Evolutionary conservation across 2,329 filamentous ascomycete species (phyloP).

Genomic region (Sphaerulina vaccinii): DNA sequence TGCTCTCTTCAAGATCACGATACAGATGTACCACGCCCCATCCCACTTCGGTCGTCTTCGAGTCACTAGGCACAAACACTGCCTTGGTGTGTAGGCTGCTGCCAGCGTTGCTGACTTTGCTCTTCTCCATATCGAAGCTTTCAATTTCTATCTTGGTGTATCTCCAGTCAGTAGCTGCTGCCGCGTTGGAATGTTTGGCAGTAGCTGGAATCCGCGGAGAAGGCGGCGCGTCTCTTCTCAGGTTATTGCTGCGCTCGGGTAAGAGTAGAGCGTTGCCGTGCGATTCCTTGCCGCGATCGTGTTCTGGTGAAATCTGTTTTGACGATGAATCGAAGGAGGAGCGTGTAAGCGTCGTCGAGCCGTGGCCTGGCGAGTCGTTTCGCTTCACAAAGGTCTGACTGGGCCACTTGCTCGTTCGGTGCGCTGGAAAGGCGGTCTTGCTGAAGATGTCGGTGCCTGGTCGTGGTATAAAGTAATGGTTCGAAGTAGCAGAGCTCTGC

Average conservation of each 20-base stretch:
- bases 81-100: conserved; percentile 74
- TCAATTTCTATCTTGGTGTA: conserved; percentile 77
- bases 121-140: conserved; percentile 69
- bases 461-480: conserved; percentile 39
- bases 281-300: conserved; percentile 25
- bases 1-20: conserved; percentile 74
- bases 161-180: conserved; percentile 69
- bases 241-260: conserved; percentile 37
- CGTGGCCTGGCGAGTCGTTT: conserved; percentile 12
- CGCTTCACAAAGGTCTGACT: conserved; percentile 21
- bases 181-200: conserved; percentile 45
- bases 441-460: conserved; percentile 47
- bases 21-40: conserved; percentile 96
- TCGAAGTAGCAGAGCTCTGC: neutral
- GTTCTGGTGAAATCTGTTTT: conserved; percentile 20
- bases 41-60: conserved; percentile 71
- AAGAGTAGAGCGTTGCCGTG: conserved; percentile 39
- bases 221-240: conserved; percentile 38
- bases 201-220: conserved; percentile 35
- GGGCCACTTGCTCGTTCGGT: conserved; percentile 42
- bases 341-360: conserved; percentile 12
- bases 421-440: conserved; percentile 43
- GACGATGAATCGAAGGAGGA: conserved; percentile 18
- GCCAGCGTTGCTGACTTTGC: conserved; percentile 41
- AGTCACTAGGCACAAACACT: conserved; percentile 68